Conservation (phyloP, 129 eudicot genomes). For the Logfia minima region DNA sequence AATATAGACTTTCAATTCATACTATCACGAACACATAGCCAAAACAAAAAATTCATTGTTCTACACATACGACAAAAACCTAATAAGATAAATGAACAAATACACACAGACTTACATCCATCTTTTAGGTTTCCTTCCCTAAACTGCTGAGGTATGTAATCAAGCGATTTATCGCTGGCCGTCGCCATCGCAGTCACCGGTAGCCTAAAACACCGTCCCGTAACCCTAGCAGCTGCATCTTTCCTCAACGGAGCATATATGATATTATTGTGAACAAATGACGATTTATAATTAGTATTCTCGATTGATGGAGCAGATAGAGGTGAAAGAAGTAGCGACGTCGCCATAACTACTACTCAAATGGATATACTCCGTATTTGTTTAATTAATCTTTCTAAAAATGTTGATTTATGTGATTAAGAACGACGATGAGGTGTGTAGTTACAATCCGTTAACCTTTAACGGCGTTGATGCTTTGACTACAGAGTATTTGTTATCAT, state of each 20-base stretch:
- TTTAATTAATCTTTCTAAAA: neutral
- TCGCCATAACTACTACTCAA: conserved; percentile 31
- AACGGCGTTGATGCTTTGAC: conserved; percentile 13
- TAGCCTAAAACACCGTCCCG: conserved; percentile 47
- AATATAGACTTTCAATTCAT: no score
- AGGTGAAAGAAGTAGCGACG: conserved; percentile 50
- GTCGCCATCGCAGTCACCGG: conserved; percentile 30
- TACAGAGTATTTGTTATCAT: neutral
- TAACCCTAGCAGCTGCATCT: conserved; percentile 13
- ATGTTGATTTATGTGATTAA: conserved; percentile 14
- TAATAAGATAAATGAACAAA: neutral
- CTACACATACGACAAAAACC: neutral
- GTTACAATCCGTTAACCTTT: conserved; percentile 3
- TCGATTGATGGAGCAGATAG: conserved; percentile 41
- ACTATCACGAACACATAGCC: neutral
- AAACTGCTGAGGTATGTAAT: conserved; percentile 72
- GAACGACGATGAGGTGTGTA: conserved; percentile 15
- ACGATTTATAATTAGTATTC: conserved; percentile 32
- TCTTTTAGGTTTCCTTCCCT: conserved; percentile 78
- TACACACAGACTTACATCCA: conserved; percentile 51
- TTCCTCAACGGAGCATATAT: conserved; percentile 32
- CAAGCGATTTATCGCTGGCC: conserved; percentile 39
- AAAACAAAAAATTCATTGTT: neutral
- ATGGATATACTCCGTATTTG: neutral
- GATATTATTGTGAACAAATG: conserved; percentile 46